Evolutionary conservation across 1,284 basidiomycete genomes (phyloP), one percentile per base, ranked within the genome.

Genomic region (Ceratobasidium sp.): DNA sequence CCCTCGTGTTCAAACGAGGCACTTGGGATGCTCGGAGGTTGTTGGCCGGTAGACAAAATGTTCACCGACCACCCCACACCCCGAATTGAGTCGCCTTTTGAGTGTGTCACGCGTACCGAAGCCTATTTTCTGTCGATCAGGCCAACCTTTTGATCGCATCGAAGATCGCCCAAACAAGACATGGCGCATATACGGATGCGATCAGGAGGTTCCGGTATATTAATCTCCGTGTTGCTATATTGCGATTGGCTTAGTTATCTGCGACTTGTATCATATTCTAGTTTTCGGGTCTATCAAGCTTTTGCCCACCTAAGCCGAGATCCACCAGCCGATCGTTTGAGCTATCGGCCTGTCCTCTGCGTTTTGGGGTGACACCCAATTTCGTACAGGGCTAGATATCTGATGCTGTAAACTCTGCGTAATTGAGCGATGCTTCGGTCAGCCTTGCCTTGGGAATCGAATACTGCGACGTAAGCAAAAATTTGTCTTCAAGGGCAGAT

Each of bases 121-220:
- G 58, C 58, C 42, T 60, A 60, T 60, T 60, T 53, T 60, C n/a
- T 60, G 58, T 60, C 58, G 58, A 60, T 60, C 58, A 60, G 36
- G 33, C 36, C 58, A 60, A 60, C 51, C 30, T 60, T 60, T 60
- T 60, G 58, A 60, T 60, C 4, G n/a, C 21, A 25, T 42, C 38
- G 25, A 42, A 40, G 58, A 44, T 60, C 58, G 51, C 36, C 40
- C 58, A 60, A 42, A 60, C 25, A 28, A 28, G 51, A 23, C 1
- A 53, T 11, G 42, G 25, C 23, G 51, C 23, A 53, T 53, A 53
- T 53, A 53, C 51, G 51, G 9, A 21, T 28, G 6, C 7, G 8
- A 33, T 33, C 30, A 33, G 30, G 30, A 33, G 30, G 3, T 33
- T 33, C 30, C 6, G 6, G 30, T 6, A 33, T 33, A 33, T 53